Evolutionary conservation across 768 basidiomycete species (phyloP).

Genomic region (Psilocybe cyanescens): DNA sequence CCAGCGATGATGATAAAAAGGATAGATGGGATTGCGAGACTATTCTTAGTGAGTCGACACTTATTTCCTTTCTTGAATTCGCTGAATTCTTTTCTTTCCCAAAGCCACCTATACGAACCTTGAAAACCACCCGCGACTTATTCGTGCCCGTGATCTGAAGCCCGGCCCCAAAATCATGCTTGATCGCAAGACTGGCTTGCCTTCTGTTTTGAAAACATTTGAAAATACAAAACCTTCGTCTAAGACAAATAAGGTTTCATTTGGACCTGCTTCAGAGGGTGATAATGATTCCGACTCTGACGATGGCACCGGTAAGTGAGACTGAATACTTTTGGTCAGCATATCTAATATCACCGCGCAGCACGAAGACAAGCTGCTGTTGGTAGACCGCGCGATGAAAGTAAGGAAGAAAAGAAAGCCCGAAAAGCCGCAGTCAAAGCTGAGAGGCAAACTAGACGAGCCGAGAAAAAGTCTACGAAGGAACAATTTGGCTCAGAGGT

Average conservation of each 20-base stretch:
- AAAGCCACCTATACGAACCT: slow-evolving; percentile 95
- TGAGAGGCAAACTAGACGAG: slow-evolving; percentile 64
- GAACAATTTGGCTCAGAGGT: slow-evolving; percentile 68
- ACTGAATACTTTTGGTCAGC: not conserved
- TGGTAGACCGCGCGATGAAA: slow-evolving; percentile 75
- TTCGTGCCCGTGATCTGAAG: slow-evolving; percentile 64
- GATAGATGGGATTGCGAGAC: slow-evolving; percentile 97
- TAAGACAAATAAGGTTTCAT: slow-evolving; percentile 20
- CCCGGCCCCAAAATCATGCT: slow-evolving; percentile 67
- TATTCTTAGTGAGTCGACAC: slow-evolving; percentile 73
- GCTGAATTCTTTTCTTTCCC: slow-evolving; percentile 13
- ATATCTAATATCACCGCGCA: slow-evolving; percentile 21
- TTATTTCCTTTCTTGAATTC: not conserved
- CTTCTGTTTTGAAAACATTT: slow-evolving; percentile 44
- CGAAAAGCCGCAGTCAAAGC: slow-evolving; percentile 73
- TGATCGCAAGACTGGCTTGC: slow-evolving; percentile 80
- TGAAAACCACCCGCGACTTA: slow-evolving; percentile 94
- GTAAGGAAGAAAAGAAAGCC: slow-evolving; percentile 71
- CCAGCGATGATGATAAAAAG: slow-evolving; percentile 61
- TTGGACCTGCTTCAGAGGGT: slow-evolving; percentile 22
- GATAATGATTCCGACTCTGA: slow-evolving; percentile 33
- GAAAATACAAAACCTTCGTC: slow-evolving; percentile 13
- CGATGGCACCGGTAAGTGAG: slow-evolving; percentile 25
- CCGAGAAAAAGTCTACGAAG: slow-evolving; percentile 68
- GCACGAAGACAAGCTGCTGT: slow-evolving; percentile 59